A percentile compares a stretch with the other conserved stretches of the same genome.
Conservation (phyloP, 2,329 filamentous ascomycete genomes). For the Verticillium longisporum region DNA sequence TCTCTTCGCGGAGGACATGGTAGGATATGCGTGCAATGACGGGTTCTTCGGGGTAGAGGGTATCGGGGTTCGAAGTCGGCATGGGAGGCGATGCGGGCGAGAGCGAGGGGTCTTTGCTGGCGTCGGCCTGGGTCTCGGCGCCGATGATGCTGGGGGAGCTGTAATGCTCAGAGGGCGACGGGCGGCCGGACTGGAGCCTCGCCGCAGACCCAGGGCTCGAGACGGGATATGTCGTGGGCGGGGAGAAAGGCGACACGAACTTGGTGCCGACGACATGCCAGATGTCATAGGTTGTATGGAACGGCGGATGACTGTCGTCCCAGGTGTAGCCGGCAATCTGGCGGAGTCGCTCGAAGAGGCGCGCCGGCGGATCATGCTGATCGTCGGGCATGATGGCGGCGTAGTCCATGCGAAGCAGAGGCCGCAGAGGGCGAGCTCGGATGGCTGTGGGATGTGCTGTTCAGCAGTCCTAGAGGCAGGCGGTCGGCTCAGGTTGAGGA, state of each 20-base stretch:
- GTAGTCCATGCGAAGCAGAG: slow-evolving; percentile 41
- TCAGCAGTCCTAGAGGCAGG: slow-evolving; percentile 15
- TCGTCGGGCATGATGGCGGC: slow-evolving; percentile 43
- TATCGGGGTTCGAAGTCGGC: slow-evolving; percentile 34
- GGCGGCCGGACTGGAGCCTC: slow-evolving; percentile 34
- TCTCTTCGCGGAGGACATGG: slow-evolving; percentile 76
- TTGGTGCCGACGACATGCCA: slow-evolving; percentile 70
- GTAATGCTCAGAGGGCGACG: slow-evolving; percentile 33
- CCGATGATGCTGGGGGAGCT: slow-evolving; percentile 24
- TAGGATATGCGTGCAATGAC: slow-evolving; percentile 79
- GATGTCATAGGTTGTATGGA: slow-evolving; percentile 75
- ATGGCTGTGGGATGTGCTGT: slow-evolving; percentile 8
- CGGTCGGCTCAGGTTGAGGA: slow-evolving; percentile 1
- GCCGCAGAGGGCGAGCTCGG: slow-evolving; percentile 4
- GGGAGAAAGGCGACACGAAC: slow-evolving; percentile 42
- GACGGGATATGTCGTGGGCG: slow-evolving; percentile 34
- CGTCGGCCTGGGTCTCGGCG: slow-evolving; percentile 21
- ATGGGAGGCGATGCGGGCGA: slow-evolving; percentile 25
- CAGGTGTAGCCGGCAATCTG: slow-evolving; percentile 70
- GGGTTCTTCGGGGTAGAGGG: slow-evolving; percentile 51
- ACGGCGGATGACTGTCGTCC: slow-evolving; percentile 56
- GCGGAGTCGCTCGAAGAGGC: slow-evolving; percentile 65
- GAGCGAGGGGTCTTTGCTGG: slow-evolving; percentile 29
- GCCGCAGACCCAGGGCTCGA: slow-evolving; percentile 35
- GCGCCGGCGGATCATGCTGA: slow-evolving; percentile 55